A percentile compares a stretch with the other conserved stretches of the same genome.
Evolutionary conservation across 805 yeast species (phyloP).

Genomic region (Saccharomycopsis fodiens): DNA sequence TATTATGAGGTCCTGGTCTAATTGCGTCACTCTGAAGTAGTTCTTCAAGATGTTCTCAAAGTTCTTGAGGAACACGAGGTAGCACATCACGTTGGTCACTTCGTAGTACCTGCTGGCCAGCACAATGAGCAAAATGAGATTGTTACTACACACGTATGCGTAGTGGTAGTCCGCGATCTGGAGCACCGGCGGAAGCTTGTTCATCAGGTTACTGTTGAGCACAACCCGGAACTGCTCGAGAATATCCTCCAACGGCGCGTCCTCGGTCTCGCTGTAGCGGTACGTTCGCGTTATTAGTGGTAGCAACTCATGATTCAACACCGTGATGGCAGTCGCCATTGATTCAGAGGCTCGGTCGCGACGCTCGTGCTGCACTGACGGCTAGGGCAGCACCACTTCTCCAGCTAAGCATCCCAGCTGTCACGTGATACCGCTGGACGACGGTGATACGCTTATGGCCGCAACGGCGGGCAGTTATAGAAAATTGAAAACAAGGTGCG

Average conservation of each 20-base stretch:
- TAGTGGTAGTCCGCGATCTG: conserved; percentile 14
- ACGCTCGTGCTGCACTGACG: background rate
- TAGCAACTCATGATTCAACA: conserved; percentile 16
- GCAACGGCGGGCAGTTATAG: too few relatives aligned
- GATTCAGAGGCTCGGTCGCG: background rate
- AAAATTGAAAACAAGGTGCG: too few relatives aligned
- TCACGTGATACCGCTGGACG: too few relatives aligned
- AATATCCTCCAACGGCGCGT: conserved; percentile 15
- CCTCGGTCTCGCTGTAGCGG: conserved; percentile 12
- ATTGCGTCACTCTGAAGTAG: conserved; percentile 32
- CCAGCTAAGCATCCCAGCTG: too few relatives aligned
- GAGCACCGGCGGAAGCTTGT: conserved; percentile 11
- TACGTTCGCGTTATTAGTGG: conserved; percentile 17
- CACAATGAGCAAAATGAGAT: conserved; percentile 11
- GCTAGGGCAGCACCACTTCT: too few relatives aligned
- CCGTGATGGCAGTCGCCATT: conserved; percentile 20
- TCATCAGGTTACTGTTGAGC: conserved; percentile 3
- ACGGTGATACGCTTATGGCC: too few relatives aligned
- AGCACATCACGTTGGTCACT: conserved; percentile 45
- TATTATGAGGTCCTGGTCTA: conserved; percentile 67
- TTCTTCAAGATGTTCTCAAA: conserved; percentile 36
- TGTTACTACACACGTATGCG: conserved; percentile 12
- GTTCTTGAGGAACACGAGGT: conserved; percentile 46
- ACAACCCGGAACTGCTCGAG: conserved; percentile 11
- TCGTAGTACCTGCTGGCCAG: conserved; percentile 21